These are phyloP conservation scores for Russula foetens DNA, from an alignment of 768 basidiomycete genomes.

Conservation along the genomic window DNA sequence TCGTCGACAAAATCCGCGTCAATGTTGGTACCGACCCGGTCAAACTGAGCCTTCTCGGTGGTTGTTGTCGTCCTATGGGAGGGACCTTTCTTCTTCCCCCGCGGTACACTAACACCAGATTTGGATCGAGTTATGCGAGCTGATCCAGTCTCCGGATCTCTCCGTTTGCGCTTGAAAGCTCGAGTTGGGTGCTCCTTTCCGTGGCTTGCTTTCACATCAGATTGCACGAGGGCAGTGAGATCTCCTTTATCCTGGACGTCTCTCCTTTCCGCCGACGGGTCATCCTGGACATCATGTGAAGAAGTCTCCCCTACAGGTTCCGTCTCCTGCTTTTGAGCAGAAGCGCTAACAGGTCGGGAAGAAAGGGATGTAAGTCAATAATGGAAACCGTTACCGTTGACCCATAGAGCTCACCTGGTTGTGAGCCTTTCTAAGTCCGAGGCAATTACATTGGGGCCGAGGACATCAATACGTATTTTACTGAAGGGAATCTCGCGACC, in stretches of 20 bases:
- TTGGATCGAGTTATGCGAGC: slow-evolving; percentile 24
- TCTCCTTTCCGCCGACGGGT: background rate
- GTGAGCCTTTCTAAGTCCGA: background rate
- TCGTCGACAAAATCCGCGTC: slow-evolving; percentile 19
- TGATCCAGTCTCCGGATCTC: slow-evolving; percentile 6
- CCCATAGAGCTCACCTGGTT: background rate
- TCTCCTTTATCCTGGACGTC: background rate
- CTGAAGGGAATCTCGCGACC: background rate
- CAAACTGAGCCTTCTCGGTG: slow-evolving; percentile 1
- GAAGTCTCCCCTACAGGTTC: background rate
- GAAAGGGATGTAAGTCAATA: background rate
- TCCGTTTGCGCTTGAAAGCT: slow-evolving; percentile 25
- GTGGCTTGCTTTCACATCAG: background rate
- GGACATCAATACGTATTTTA: background rate
- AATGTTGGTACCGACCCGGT: background rate
- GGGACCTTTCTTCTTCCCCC: background rate
- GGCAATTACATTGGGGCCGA: background rate
- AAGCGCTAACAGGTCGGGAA: background rate
- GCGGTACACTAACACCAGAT: slow-evolving; percentile 12
- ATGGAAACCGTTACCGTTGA: no score
- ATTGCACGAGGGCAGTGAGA: background rate
- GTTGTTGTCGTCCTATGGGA: background rate
- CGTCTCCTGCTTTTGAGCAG: background rate
- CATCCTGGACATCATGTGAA: background rate
- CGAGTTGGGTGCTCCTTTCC: background rate